Evolutionary conservation across 805 yeast species (phyloP).

Genomic region (Candida caryicola): DNA sequence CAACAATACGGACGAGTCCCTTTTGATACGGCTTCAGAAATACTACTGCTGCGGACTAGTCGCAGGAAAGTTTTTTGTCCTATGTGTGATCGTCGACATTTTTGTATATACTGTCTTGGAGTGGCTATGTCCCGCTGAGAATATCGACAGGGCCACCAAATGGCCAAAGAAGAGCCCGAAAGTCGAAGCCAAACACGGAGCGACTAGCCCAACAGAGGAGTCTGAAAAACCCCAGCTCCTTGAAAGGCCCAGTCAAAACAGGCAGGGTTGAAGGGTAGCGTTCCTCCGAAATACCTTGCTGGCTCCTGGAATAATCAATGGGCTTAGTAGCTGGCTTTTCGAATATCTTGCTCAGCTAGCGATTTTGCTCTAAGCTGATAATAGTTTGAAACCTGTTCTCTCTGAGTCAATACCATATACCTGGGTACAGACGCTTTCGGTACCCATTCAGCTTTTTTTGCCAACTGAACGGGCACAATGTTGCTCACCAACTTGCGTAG

Average conservation of each 20-base stretch:
- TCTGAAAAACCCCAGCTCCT: too few relatives aligned
- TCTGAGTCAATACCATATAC: constrained; percentile 16
- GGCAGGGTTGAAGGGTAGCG: too few relatives aligned
- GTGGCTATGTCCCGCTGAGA: constrained; percentile 61
- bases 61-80: constrained; percentile 80
- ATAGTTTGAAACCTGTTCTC: constrained; percentile 13
- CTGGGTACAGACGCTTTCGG: constrained; percentile 15
- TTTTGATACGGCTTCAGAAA: constrained; percentile 57
- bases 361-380: background rate
- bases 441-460: constrained; percentile 10
- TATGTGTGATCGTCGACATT: constrained; percentile 80
- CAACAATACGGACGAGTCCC: constrained; percentile 44
- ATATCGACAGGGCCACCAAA: constrained; percentile 72
- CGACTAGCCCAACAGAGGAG: too few relatives aligned
- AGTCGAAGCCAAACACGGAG: too few relatives aligned
- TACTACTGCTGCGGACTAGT: constrained; percentile 73
- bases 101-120: constrained; percentile 63
- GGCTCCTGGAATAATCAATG: too few relatives aligned
- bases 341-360: too few relatives aligned
- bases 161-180: constrained; percentile 58
- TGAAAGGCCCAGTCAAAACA: too few relatives aligned
- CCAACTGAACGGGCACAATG: constrained; percentile 11
- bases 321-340: too few relatives aligned
- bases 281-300: too few relatives aligned
- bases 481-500: constrained; percentile 12